Conservation (phyloP, 129 eudicot genomes). For the Logfia minima region DNA sequence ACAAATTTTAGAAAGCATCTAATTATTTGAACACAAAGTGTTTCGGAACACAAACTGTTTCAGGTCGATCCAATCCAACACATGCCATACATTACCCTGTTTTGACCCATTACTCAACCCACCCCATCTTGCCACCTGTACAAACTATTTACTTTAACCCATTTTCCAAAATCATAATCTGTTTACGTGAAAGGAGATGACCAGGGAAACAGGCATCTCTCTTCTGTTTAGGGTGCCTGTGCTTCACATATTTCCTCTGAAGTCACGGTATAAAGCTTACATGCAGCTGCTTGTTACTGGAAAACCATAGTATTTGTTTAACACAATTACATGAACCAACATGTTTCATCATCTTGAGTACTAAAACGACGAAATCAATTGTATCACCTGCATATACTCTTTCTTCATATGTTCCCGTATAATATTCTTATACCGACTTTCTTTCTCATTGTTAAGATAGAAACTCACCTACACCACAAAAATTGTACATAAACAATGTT, state of each 20-base stretch:
- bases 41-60: neutral
- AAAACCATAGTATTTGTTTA: neutral
- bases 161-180: neutral
- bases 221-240: conserved; percentile 44
- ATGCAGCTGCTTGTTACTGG: conserved; percentile 80
- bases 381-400: conserved; percentile 44
- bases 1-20: neutral
- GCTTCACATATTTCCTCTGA: conserved; percentile 65
- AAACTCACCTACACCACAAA: conserved; percentile 47
- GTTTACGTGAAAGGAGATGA: neutral
- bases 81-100: neutral
- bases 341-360: too few species aligned
- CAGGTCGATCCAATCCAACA: neutral
- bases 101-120: neutral
- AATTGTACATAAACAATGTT: neutral
- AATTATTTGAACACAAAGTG: neutral
- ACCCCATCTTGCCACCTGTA: neutral
- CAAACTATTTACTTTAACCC: neutral
- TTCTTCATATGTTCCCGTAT: conserved; percentile 73
- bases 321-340: neutral
- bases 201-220: conserved; percentile 31
- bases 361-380: too few species aligned
- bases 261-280: conserved; percentile 47
- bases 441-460: conserved; percentile 68
- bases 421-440: conserved; percentile 49